phyloP scores from a whole-genome alignment of 202 grass and related monocot species.

The Tripidium arundinaceum region DNA sequence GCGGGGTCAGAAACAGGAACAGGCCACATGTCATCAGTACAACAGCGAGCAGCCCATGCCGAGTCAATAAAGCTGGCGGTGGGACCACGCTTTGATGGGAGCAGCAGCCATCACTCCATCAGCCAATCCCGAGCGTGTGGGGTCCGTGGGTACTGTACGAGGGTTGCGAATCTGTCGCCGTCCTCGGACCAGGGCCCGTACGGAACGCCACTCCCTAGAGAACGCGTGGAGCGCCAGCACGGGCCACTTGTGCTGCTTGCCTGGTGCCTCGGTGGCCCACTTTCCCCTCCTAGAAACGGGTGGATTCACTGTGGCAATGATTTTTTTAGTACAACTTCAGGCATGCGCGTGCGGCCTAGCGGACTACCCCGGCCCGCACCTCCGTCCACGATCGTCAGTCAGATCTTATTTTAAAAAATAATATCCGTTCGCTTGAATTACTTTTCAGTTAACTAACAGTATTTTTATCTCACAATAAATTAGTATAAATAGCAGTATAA shows the following conservation, averaged over 20 bases:
- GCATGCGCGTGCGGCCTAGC: neutral
- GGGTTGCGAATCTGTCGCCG: slow-evolving; percentile 41
- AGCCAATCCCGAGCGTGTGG: slow-evolving; percentile 5
- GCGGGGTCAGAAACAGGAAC: fast-evolving
- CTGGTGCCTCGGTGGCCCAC: neutral
- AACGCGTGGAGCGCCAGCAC: neutral
- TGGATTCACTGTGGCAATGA: neutral
- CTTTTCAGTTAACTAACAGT: too few species aligned
- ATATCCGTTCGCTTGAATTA: too few species aligned
- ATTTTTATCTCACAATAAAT: too few species aligned
- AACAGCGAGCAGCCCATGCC: neutral
- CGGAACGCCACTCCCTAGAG: neutral
- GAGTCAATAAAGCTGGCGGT: neutral
- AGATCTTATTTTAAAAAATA: too few species aligned
- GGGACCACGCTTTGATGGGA: neutral
- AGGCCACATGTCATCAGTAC: neutral
- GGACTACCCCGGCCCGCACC: too few species aligned
- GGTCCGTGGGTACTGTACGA: slow-evolving; percentile 30
- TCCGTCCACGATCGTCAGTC: too few species aligned
- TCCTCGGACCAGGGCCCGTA: slow-evolving; percentile 44
- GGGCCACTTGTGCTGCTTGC: neutral
- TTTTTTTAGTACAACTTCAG: neutral
- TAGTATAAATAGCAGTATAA: too few species aligned
- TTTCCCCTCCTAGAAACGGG: neutral
- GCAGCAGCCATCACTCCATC: neutral